Conservation (phyloP, 2,329 filamentous ascomycete species). For the Fusarium sublunatum region DNA sequence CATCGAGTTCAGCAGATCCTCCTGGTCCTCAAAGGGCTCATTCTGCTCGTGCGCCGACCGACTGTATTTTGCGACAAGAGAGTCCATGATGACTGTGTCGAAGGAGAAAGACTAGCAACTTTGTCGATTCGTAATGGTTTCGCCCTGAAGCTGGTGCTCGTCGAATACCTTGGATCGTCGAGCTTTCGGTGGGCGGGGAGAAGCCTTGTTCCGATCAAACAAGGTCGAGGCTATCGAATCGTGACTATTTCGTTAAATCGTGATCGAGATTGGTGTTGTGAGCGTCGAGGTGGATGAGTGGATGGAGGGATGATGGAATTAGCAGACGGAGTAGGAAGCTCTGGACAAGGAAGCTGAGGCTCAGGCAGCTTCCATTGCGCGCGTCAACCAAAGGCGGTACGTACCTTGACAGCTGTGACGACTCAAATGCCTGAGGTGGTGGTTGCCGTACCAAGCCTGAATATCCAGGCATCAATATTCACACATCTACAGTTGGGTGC, state of each 20-base stretch:
- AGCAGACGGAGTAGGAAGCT: slow-evolving; percentile 30
- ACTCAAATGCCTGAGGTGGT: neutral
- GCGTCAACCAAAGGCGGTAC: slow-evolving; percentile 51
- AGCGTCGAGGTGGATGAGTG: slow-evolving; percentile 12
- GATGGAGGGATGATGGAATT: slow-evolving; percentile 9
- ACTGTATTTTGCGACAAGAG: slow-evolving; percentile 92
- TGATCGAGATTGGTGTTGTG: slow-evolving; percentile 22
- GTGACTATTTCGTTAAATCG: slow-evolving; percentile 23
- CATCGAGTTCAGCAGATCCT: slow-evolving; percentile 77
- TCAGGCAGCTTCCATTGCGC: slow-evolving; percentile 59
- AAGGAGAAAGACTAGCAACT: slow-evolving; percentile 2
- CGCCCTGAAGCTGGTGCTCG: slow-evolving; percentile 21
- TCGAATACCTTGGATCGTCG: slow-evolving; percentile 12
- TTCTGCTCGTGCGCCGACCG: slow-evolving; percentile 77
- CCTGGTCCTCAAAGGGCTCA: slow-evolving; percentile 77
- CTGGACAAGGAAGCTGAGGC: slow-evolving; percentile 44
- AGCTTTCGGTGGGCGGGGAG: slow-evolving; percentile 10
- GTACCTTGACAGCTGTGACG: slow-evolving; percentile 20
- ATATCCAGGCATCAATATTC: neutral
- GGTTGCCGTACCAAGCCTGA: neutral
- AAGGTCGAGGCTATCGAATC: slow-evolving; percentile 11
- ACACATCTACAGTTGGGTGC: neutral
- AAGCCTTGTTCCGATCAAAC: slow-evolving; percentile 1
- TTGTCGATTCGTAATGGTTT: slow-evolving; percentile 19
- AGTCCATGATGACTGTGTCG: slow-evolving; percentile 74